These are phyloP conservation scores for Alternaria sp. DNA, from an alignment of 2,329 filamentous ascomycete species.

Conservation along the genomic window DNA sequence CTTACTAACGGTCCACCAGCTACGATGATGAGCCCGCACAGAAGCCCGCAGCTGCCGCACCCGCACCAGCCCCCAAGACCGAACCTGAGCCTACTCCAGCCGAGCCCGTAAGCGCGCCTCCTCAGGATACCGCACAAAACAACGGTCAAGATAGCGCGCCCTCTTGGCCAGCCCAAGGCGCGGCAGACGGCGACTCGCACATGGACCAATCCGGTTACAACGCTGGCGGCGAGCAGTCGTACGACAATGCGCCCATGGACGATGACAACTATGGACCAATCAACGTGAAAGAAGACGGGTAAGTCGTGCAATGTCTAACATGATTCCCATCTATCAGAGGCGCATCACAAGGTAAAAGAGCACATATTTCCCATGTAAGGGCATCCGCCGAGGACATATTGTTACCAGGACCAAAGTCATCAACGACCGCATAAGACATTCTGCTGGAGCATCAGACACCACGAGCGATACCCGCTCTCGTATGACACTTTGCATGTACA, in stretches of 20 bases:
- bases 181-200: constrained; percentile 33
- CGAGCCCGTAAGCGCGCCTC: constrained; percentile 24
- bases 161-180: constrained; percentile 26
- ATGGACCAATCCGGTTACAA: constrained; percentile 41
- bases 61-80: constrained; percentile 22
- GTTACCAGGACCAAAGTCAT: background rate
- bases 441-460: constrained; percentile 3
- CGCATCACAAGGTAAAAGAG: constrained; percentile 33
- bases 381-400: background rate
- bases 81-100: constrained; percentile 30
- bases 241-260: constrained; percentile 39
- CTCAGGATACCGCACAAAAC: constrained; percentile 22
- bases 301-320: constrained; percentile 56
- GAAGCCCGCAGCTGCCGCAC: constrained; percentile 34
- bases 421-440: background rate
- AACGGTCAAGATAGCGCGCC: constrained; percentile 19
- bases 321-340: constrained; percentile 13
- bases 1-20: constrained; percentile 36
- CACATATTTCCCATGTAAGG: background rate
- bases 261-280: constrained; percentile 59
- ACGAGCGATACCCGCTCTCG: background rate
- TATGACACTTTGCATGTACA: constrained; percentile 4
- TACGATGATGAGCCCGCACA: constrained; percentile 50
- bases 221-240: constrained; percentile 37
- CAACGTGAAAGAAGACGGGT: constrained; percentile 91